Evolutionary conservation across 225 moss, liverwort and hornwort genomes (phyloP).

Genomic region (Bryum argenteum): DNA sequence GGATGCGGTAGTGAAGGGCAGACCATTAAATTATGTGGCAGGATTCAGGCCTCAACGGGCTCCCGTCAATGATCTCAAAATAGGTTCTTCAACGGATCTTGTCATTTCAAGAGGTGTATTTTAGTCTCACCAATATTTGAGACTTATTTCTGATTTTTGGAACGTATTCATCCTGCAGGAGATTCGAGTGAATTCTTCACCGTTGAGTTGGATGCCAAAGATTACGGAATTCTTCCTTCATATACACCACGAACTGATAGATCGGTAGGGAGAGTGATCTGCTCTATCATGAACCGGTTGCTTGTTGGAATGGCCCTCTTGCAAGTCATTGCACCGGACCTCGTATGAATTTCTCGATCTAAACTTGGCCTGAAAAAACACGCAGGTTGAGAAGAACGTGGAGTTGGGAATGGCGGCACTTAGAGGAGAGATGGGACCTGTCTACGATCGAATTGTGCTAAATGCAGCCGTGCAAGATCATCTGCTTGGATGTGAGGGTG

Average conservation of each 20-base stretch:
- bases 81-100: slow-evolving; percentile 47
- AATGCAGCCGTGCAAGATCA: slow-evolving; percentile 86
- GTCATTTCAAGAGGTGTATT: not conserved
- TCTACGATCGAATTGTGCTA: slow-evolving; percentile 80
- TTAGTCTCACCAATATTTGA: not conserved
- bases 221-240: slow-evolving; percentile 69
- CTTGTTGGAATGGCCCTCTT: not conserved
- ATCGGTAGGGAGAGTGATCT: slow-evolving; percentile 43
- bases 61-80: slow-evolving; percentile 46
- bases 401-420: slow-evolving; percentile 77
- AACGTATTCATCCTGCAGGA: slow-evolving; percentile 41
- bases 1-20: slow-evolving; percentile 64
- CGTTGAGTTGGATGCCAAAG: slow-evolving; percentile 60
- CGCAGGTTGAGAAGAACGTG: slow-evolving; percentile 70
- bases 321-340: not conserved
- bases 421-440: slow-evolving; percentile 70
- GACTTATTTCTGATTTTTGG: slow-evolving; percentile 18
- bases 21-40: slow-evolving; percentile 74
- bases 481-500: slow-evolving; percentile 74
- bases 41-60: slow-evolving; percentile 66
- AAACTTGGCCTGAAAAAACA: slow-evolving; percentile 10
- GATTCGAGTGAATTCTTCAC: slow-evolving; percentile 67
- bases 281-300: not conserved
- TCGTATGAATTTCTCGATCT: not conserved
- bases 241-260: slow-evolving; percentile 74